Conservation (phyloP, 306 rosid species). For the Cicer bijugum region DNA sequence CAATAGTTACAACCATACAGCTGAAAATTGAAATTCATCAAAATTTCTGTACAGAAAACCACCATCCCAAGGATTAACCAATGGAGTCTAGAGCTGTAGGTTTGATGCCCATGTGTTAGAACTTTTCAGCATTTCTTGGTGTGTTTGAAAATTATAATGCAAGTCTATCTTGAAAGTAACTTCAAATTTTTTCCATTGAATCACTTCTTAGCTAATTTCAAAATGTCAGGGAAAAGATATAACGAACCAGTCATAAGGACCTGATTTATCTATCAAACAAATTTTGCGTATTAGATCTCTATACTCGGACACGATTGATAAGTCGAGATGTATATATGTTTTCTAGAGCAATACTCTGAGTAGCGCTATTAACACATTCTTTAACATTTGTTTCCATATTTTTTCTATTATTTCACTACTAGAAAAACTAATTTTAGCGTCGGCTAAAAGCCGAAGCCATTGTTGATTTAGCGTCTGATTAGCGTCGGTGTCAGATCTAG, state of each 20-base stretch:
- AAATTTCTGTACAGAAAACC: neutral
- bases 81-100: constrained; percentile 17
- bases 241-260: constrained; percentile 94
- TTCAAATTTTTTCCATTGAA: constrained; percentile 21
- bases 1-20: neutral
- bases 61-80: constrained; percentile 42
- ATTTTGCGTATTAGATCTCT: constrained; percentile 27
- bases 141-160: constrained; percentile 14
- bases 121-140: constrained; percentile 28
- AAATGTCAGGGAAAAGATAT: constrained; percentile 90
- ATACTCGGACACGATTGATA: neutral
- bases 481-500: too few relatives aligned
- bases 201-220: constrained; percentile 78
- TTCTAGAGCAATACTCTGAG: neutral
- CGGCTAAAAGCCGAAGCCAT: too few relatives aligned
- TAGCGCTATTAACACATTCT: neutral
- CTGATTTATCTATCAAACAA: constrained; percentile 53
- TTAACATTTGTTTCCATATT: neutral
- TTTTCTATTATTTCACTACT: neutral
- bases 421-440: too few relatives aligned
- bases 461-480: too few relatives aligned
- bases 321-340: neutral
- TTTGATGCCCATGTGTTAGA: constrained; percentile 5
- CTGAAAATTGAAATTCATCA: neutral
- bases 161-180: constrained; percentile 26